Conservation (phyloP, 371 early-diverging fungal species). For the Actinomortierella ambigua region DNA sequence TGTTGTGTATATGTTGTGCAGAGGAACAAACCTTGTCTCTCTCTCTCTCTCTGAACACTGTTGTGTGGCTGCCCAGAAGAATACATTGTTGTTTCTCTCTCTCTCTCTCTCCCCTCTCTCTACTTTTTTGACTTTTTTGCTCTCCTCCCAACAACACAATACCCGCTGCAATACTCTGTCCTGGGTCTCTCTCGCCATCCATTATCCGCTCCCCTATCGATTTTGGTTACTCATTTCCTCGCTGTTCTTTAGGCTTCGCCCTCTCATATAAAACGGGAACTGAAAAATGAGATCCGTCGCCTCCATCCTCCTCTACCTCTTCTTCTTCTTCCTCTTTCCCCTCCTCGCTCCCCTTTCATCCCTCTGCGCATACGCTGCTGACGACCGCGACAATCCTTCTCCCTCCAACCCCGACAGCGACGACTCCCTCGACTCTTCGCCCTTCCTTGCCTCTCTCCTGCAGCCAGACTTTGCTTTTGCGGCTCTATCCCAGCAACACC, state of each 20-base stretch:
- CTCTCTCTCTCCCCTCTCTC: neutral
- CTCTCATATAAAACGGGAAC: too few relatives aligned
- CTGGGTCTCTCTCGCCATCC: neutral
- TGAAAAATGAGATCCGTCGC: conserved; percentile 16
- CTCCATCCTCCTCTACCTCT: conserved; percentile 3
- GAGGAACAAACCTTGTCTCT: neutral
- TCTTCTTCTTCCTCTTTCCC: conserved; percentile 7
- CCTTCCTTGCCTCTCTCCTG: conserved; percentile 9
- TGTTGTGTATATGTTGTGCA: conserved; percentile 1
- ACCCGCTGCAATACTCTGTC: neutral
- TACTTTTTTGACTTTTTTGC: neutral
- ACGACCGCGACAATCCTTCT: neutral
- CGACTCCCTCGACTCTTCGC: conserved; percentile 5
- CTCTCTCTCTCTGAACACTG: neutral
- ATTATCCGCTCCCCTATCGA: neutral
- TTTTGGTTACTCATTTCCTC: neutral
- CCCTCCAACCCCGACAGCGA: conserved; percentile 3
- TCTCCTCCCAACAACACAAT: too few relatives aligned
- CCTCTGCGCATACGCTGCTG: neutral
- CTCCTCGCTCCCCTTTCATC: conserved; percentile 1
- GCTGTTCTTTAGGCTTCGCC: too few relatives aligned
- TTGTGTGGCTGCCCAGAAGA: neutral
- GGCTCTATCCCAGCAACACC: conserved; percentile 3
- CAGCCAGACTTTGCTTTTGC: conserved; percentile 28
- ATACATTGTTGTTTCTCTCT: neutral